Conservation (phyloP, 139 green algal species). For the Picochlorum sp. region DNA sequence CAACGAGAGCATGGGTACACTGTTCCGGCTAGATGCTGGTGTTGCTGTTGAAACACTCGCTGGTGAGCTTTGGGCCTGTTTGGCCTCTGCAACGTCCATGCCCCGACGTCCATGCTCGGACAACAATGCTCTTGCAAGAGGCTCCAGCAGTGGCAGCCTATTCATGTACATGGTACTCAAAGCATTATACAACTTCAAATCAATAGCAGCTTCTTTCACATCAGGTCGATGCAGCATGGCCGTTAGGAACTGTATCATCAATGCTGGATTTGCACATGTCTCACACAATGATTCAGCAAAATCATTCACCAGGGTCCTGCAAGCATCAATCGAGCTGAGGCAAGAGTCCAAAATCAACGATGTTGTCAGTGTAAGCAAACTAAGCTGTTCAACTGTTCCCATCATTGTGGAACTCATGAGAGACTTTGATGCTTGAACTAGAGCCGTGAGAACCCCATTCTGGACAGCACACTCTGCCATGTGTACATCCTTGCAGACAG, state of each 20-base stretch:
- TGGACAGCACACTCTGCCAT: background rate
- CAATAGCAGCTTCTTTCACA: conserved; percentile 20
- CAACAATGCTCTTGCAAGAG: conserved; percentile 6
- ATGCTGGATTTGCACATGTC: conserved; percentile 22
- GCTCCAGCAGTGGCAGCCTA: conserved; percentile 4
- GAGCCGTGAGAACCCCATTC: conserved; percentile 17
- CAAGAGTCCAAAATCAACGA: conserved; percentile 15
- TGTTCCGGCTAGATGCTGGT: too few species aligned
- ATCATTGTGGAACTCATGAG: conserved; percentile 17
- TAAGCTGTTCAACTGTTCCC: conserved; percentile 23
- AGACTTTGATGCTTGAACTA: conserved; percentile 17
- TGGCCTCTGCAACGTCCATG: too few species aligned
- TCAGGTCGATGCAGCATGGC: conserved; percentile 24
- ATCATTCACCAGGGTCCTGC: conserved; percentile 6
- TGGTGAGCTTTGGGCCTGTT: too few species aligned
- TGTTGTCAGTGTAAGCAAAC: conserved; percentile 10
- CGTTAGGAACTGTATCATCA: conserved; percentile 20
- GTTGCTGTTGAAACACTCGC: too few species aligned
- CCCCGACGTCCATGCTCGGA: background rate
- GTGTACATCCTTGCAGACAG: background rate
- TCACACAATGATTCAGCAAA: conserved; percentile 12
- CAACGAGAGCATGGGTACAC: too few species aligned
- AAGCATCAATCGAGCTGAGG: conserved; percentile 10
- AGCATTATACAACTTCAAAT: conserved; percentile 5
- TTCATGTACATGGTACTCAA: conserved; percentile 11